Base-by-base conservation (phyloP, 2,329 filamentous ascomycete species). In the Lecanicillium sp. region DNA sequence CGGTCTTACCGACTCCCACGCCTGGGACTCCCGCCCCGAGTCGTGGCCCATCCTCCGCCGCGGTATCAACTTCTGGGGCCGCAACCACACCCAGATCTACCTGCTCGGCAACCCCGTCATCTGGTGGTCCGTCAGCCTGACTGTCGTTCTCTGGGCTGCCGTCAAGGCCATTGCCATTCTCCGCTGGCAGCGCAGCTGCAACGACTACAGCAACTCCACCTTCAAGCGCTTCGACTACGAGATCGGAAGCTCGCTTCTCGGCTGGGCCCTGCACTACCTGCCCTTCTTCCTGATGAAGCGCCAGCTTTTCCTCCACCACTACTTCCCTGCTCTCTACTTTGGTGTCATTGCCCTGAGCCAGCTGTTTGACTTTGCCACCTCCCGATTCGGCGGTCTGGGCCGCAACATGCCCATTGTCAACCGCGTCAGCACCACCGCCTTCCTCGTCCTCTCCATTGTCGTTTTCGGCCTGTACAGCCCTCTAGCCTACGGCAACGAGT, bases 221-320 rank as follows among this genome's bases (percentile, higher is more conserved):
- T 95, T 97, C 77, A 95, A 95, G 73, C 88, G 93, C 49, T 98
- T 97, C 66, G 93, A 97, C 68, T 97, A 96, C 62, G 93, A 98
- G 68, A 81, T 97, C 51, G 93, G 93, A 52, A 88, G 83, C 45
- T 89, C 83, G 15, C 86, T 96, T 26, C 79, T 98, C 8, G 93
- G 87, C 56, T 98, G 93, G 93, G 89, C 87, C 40, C 85, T 98
- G 67, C 93, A 98, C 70, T 98, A 96, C 74, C 97, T 98, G 75
- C 93, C 93, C 10, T 98, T 98, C 74, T 98, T 83, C 73, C 79
- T 98, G 50, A 97, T 98, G 93, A 83, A 93, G 64, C 90, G 93
- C 58, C 93, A 98, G 70, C 83, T 98, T 29, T 98, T 98, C 78
- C 75, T 98, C 53, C 93, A 98, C 68, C 93, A 98, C 71, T 98